phyloP scores from a whole-genome alignment of 75 land plant genomes.

The Isoetes taiwanensis region DNA sequence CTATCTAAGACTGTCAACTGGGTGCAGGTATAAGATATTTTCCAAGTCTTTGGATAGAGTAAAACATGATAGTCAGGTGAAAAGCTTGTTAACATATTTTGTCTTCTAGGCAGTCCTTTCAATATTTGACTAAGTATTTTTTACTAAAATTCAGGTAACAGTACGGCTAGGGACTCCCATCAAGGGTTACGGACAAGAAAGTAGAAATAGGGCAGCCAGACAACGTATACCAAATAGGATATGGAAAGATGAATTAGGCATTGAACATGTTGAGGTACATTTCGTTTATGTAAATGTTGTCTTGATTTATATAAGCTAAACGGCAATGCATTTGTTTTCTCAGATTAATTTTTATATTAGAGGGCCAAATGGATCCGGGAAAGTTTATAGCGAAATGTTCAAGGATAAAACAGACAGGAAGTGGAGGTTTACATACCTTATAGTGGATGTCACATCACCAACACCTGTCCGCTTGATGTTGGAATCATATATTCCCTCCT shows the following conservation, averaged over 20 bases:
- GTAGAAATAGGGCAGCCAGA: slow-evolving; percentile 85
- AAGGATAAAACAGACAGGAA: slow-evolving; percentile 60
- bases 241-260: slow-evolving; percentile 89
- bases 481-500: slow-evolving; percentile 82
- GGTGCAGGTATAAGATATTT: slow-evolving; percentile 74
- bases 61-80: slow-evolving; percentile 73
- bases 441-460: slow-evolving; percentile 73
- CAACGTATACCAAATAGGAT: slow-evolving; percentile 61
- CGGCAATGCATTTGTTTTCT: no score
- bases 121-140: not conserved
- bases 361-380: slow-evolving; percentile 87
- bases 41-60: slow-evolving; percentile 66
- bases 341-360: slow-evolving; percentile 76
- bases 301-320: no score
- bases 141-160: slow-evolving; percentile 36
- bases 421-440: slow-evolving; percentile 86
- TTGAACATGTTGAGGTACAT: slow-evolving; percentile 82
- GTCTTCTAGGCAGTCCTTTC: not conserved
- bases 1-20: not conserved
- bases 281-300: no score
- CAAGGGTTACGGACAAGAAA: slow-evolving; percentile 94
- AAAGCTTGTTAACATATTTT: not conserved
- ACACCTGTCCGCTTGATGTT: slow-evolving; percentile 50
- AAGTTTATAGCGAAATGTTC: slow-evolving; percentile 77
- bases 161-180: slow-evolving; percentile 78